Base-by-base conservation (phyloP, 2,329 filamentous ascomycete species). In the Harringtonia aguacate region DNA sequence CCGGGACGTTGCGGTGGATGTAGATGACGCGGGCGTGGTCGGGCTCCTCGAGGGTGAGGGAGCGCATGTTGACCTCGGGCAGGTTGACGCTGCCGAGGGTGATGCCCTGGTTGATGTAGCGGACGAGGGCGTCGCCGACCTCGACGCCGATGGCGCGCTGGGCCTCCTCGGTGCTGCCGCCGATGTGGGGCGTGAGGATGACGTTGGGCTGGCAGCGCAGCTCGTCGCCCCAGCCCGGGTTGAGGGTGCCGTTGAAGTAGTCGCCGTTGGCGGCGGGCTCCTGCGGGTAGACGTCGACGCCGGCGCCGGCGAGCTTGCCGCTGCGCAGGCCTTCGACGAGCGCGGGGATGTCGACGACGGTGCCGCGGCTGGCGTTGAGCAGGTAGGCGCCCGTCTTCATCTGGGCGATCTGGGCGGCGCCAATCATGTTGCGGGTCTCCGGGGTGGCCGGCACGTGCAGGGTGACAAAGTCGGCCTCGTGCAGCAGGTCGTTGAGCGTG, bases 301-400 rank as follows among this genome's bases (percentile, higher is more conserved):
- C 92, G 45, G 90, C 92, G 53, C 92, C 92, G 14, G 87, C 92
- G 52, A 97, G 69, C 67, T 90, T 92, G 48, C 89, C 89, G 46
- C 72, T 74, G 50, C 86, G 81, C 77, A 88, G 88, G 45, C 87
- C 85, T 55, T 89, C 81, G 60, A 97, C 84, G 44, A 98, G 72
- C 17, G 89, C 89, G 4, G 88, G 83, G 51, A 98, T 95, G 58
- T 97, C 87, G 30, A 98, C 87, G 15, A 98, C 87, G 46, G 79
- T 92, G 45, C 92, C 92, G 56, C 92, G 84, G 61, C 86, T 92
- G 50, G 92, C 92, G 64, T 98, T 98, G 68, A 98, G 92, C 42
- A 98, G 69, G 64, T 98, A 98, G 53, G 86, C 81, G 29, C 92
- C 92, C 12, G 78, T 73, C 69, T 94, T 94, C 92, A 98, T 98